These are phyloP conservation scores for Castanospermum australe DNA, from an alignment of 306 rosid genomes.

Conservation along the genomic window DNA sequence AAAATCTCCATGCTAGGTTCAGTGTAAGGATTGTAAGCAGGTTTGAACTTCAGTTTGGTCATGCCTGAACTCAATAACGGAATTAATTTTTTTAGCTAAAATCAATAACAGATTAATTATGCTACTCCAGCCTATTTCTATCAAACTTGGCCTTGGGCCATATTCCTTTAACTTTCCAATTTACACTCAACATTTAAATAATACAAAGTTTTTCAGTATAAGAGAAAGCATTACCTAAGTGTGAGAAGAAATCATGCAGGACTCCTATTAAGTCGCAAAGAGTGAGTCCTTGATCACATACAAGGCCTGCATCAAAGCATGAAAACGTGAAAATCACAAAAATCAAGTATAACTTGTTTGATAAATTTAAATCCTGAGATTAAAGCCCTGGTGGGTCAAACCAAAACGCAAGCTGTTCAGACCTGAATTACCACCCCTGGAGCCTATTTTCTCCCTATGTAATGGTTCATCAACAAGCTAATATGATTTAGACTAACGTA, in stretches of 20 bases:
- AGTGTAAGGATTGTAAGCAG: constrained; percentile 95
- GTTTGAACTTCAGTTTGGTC: constrained; percentile 84
- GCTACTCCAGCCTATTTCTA: background rate
- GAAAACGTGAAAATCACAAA: background rate
- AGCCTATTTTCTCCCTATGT: background rate
- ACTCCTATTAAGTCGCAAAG: constrained; percentile 89
- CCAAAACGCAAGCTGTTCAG: background rate
- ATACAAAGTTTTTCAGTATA: background rate
- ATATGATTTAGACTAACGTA: background rate
- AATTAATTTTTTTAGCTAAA: background rate
- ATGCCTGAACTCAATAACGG: constrained; percentile 57
- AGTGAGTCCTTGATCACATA: constrained; percentile 87
- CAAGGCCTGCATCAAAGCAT: constrained; percentile 61
- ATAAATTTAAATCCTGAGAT: background rate
- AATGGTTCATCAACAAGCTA: background rate
- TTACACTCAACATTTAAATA: background rate
- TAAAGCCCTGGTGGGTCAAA: background rate
- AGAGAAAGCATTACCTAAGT: constrained; percentile 55
- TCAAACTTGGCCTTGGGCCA: background rate
- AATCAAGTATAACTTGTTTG: background rate
- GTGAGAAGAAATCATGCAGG: constrained; percentile 84
- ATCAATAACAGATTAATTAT: background rate
- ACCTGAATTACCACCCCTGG: background rate
- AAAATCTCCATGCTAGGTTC: constrained; percentile 99
- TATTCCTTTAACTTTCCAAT: background rate